Conservation (phyloP, 208 protist species). For the Kentomonas sorsogonicus region DNA sequence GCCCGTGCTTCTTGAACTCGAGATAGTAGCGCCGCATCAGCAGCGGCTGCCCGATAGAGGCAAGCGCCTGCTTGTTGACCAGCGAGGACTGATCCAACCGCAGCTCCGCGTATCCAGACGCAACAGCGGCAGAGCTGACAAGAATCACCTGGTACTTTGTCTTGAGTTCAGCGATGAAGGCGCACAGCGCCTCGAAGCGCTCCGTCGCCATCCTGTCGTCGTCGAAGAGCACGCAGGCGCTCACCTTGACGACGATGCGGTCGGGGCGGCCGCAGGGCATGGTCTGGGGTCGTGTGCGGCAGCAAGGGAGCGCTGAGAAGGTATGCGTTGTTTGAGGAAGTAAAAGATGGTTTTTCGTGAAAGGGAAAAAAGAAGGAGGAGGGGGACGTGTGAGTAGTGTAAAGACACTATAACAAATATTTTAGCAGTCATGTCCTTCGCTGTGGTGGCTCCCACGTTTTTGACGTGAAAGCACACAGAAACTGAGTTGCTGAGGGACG, state of each 20-base stretch:
- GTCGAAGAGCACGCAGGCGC: slow-evolving; percentile 31
- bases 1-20: slow-evolving; percentile 30
- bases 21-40: slow-evolving; percentile 63
- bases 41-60: slow-evolving; percentile 47
- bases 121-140: slow-evolving; percentile 47
- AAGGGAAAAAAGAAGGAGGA: too few species aligned
- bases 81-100: slow-evolving; percentile 9
- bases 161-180: slow-evolving; percentile 36
- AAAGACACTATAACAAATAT: too few species aligned
- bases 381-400: too few species aligned
- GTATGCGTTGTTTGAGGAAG: too few species aligned
- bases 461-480: too few species aligned
- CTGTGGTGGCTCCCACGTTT: too few species aligned
- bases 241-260: slow-evolving; percentile 58
- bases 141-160: slow-evolving; percentile 48
- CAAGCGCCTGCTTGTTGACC: slow-evolving; percentile 25
- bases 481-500: too few species aligned
- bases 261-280: too few species aligned
- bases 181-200: slow-evolving; percentile 39
- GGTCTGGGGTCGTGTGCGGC: too few species aligned
- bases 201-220: slow-evolving; percentile 20
- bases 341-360: too few species aligned
- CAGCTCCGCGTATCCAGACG: slow-evolving; percentile 31
- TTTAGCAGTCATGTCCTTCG: too few species aligned
- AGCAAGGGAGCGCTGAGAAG: too few species aligned